A percentile compares a stretch with the other conserved stretches of the same genome.
phyloP scores from a whole-genome alignment of 2,329 filamentous ascomycete species.

The Apiospora kogelbergensis region DNA sequence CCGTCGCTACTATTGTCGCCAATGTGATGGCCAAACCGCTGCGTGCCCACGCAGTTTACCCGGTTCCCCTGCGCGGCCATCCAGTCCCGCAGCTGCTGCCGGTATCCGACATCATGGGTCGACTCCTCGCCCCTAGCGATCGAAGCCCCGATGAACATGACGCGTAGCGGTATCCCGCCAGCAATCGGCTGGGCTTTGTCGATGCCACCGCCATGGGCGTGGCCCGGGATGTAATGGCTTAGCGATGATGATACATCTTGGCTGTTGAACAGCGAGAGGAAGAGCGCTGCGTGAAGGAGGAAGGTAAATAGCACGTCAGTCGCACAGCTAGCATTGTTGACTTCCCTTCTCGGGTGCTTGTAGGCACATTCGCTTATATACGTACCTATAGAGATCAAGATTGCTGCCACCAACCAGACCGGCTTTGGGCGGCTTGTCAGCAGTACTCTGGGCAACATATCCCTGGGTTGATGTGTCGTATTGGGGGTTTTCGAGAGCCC shows the following conservation, averaged over 20 bases:
- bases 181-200: constrained; percentile 18
- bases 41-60: constrained; percentile 34
- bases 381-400: neutral
- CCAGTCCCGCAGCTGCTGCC: constrained; percentile 27
- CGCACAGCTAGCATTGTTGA: neutral
- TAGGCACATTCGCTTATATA: neutral
- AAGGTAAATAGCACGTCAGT: neutral
- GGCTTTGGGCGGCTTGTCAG: constrained; percentile 1
- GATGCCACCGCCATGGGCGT: neutral
- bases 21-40: constrained; percentile 19
- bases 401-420: neutral
- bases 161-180: constrained; percentile 27
- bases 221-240: neutral
- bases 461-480: neutral
- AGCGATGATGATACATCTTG: neutral
- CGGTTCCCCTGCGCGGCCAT: constrained; percentile 20
- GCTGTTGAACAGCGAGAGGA: neutral
- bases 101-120: constrained; percentile 24
- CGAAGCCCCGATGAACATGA: constrained; percentile 31
- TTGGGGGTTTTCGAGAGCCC: neutral
- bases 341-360: neutral
- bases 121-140: constrained; percentile 29
- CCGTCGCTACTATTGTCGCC: constrained; percentile 19
- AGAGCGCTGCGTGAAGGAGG: neutral
- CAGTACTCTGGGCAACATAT: neutral